Percentiles rank a stretch among this genome's conserved stretches.
These are phyloP conservation scores for Glaciozyma martinii DNA, from an alignment of 768 basidiomycete genomes.

Conservation along the genomic window DNA sequence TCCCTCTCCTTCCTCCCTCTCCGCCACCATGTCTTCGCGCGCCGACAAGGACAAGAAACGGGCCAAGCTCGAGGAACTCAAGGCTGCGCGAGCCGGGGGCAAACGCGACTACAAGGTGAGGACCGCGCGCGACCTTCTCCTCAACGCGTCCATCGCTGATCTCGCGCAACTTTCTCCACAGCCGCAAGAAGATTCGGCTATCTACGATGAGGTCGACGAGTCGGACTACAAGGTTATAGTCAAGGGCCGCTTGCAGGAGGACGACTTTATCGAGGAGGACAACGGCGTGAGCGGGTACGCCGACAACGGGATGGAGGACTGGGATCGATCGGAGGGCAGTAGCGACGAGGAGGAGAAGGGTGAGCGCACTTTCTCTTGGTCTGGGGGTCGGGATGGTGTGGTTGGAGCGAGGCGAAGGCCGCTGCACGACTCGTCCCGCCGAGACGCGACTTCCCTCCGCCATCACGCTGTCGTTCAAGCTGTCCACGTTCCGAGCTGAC, in stretches of 20 bases:
- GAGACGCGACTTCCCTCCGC: background rate
- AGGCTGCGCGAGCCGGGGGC: constrained; percentile 39
- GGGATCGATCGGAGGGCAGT: constrained; percentile 40
- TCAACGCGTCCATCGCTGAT: constrained; percentile 6
- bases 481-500: background rate
- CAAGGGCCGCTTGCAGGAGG: constrained; percentile 63
- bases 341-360: constrained; percentile 39
- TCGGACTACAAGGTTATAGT: constrained; percentile 83
- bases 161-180: background rate
- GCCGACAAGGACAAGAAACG: constrained; percentile 3
- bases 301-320: constrained; percentile 96
- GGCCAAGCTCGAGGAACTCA: constrained; percentile 39
- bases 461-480: no score
- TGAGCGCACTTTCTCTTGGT: background rate
- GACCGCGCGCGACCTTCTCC: background rate
- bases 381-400: background rate
- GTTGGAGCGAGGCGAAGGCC: no score
- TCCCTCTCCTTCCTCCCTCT: no score
- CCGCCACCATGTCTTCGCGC: no score
- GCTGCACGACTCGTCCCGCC: background rate
- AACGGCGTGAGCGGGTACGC: constrained; percentile 70
- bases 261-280: constrained; percentile 95
- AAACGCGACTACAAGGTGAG: constrained; percentile 41
- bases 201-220: constrained; percentile 86
- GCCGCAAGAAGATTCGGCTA: constrained; percentile 49